Evolutionary conservation across 768 basidiomycete genomes (phyloP), one percentile per base, ranked within the genome.

Genomic region (Podaxis sp.): DNA sequence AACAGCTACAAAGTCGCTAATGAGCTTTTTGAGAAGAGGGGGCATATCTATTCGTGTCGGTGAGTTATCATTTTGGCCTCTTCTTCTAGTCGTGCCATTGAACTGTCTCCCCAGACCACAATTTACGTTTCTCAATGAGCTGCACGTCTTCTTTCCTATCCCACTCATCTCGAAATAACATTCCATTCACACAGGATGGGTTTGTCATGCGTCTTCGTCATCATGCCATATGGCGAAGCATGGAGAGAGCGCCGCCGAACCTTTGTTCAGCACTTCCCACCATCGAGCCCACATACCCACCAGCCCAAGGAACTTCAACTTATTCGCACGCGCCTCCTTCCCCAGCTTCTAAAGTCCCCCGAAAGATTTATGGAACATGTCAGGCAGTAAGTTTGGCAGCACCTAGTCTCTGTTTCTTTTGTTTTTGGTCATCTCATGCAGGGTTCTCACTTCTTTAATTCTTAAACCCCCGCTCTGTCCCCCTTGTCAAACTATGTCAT

Each of bases 11-110:
- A 74, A 46, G 69, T 68, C 2, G 77, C 74, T 0, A 68, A 64
- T 6, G 79, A 81, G 0, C 68, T 81, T 0, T 71, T 81, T 21
- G 75, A 77, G 27, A 80, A 76, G 62, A 67, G 74, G 36, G 76
- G 77, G 0, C 55, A 72, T 6, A 75, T 74, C n/a, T 81, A 80
- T 64, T 79, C 77, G 0, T 74, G 74, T 63, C 67, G 79, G 71
- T 70, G 51, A 21, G 69, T 67, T 38, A 32, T 9, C 32, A 2
- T 44, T 14, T n/a, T 7, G 2, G 6, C 4, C 5, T 48, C 27
- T 13, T n/a, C 25, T n/a, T 40, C 21, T 1, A 27, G 4, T 27
- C 14, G 18, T 36, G 4, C 18, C 11, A 6, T 2, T 23, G 5
- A 11, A 35, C 10, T 13, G 9, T 21, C 23, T 11, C 23, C 9